Conservation (phyloP, 1,139 yeast genomes). For the Maudiozyma humilis region DNA sequence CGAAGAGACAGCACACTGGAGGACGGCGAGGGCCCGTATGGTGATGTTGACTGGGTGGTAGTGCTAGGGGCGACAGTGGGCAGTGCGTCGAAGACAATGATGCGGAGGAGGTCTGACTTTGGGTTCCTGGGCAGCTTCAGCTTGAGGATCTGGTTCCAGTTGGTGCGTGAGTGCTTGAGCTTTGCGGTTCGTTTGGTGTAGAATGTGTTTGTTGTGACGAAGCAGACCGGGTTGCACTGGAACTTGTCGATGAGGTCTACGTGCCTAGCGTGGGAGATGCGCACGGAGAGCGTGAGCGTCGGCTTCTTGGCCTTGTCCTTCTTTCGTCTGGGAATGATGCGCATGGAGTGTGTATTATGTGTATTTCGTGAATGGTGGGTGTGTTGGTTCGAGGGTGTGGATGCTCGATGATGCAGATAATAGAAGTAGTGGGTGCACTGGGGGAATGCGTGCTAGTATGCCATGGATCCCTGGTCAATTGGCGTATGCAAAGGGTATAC, state of each 20-base stretch:
- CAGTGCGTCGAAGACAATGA: slow-evolving; percentile 26
- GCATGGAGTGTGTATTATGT: slow-evolving; percentile 9
- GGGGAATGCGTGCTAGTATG: neutral
- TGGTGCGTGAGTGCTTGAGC: slow-evolving; percentile 17
- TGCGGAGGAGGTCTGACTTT: slow-evolving; percentile 22
- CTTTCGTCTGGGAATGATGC: slow-evolving; percentile 16
- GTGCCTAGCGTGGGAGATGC: slow-evolving; percentile 20
- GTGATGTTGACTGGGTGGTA: slow-evolving; percentile 1
- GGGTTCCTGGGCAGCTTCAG: slow-evolving; percentile 25
- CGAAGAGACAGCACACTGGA: neutral
- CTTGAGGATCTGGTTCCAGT: slow-evolving; percentile 25
- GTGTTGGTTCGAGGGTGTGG: neutral
- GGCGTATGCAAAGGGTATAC: no score
- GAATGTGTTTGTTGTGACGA: slow-evolving; percentile 24
- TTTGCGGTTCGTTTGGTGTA: slow-evolving; percentile 21
- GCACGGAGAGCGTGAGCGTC: slow-evolving; percentile 17
- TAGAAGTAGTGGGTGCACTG: neutral
- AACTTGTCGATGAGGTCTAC: slow-evolving; percentile 22
- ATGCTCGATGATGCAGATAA: neutral
- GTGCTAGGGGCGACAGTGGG: slow-evolving; percentile 5
- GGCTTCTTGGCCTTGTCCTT: slow-evolving; percentile 12
- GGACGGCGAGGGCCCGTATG: neutral
- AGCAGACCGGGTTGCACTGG: slow-evolving; percentile 27
- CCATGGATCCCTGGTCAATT: no score
- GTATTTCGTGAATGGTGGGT: neutral